Evolutionary conservation across 306 rosid genomes (phyloP).

Genomic region (Canavalia ensiformis): DNA sequence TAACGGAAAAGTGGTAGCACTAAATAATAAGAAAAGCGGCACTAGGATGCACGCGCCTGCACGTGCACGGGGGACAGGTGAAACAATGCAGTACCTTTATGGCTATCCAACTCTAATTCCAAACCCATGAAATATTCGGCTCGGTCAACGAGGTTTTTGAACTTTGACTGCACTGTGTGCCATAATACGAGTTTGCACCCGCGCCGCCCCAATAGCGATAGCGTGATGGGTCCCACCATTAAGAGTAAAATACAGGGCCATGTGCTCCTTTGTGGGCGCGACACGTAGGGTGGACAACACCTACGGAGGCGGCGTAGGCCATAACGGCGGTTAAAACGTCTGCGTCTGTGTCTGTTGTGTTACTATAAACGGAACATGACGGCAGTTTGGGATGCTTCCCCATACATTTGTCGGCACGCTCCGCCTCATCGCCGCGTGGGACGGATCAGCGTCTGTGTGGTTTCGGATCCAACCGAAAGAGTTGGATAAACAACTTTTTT

Average conservation of each 20-base stretch:
- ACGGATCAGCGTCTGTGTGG: conserved; percentile 2
- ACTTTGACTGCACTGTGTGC: conserved; percentile 50
- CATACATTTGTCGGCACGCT: conserved; percentile 47
- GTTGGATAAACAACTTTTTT: background rate
- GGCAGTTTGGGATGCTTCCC: conserved; percentile 38
- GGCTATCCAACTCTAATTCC: too few species aligned
- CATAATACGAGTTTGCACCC: background rate
- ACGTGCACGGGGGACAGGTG: too few species aligned
- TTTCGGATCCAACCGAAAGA: conserved; percentile 1
- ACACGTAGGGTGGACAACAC: conserved; percentile 23
- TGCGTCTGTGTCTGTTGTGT: background rate
- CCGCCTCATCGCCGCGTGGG: conserved; percentile 45
- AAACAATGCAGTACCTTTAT: too few species aligned
- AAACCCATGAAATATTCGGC: conserved; percentile 39
- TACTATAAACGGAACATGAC: conserved; percentile 46
- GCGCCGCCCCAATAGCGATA: conserved; percentile 45
- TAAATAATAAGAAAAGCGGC: too few species aligned
- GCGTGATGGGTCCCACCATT: conserved; percentile 44
- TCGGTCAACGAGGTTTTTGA: conserved; percentile 58
- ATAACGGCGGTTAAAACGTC: conserved; percentile 54
- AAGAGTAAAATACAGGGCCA: background rate
- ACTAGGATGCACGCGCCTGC: too few species aligned
- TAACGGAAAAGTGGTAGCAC: too few species aligned
- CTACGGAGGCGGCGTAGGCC: conserved; percentile 40
- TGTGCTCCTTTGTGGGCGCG: background rate